A percentile compares a stretch with the other conserved stretches of the same genome.
These are phyloP conservation scores for Heracleum sosnowskyi DNA, from an alignment of 129 eudicot species.

Conservation along the genomic window DNA sequence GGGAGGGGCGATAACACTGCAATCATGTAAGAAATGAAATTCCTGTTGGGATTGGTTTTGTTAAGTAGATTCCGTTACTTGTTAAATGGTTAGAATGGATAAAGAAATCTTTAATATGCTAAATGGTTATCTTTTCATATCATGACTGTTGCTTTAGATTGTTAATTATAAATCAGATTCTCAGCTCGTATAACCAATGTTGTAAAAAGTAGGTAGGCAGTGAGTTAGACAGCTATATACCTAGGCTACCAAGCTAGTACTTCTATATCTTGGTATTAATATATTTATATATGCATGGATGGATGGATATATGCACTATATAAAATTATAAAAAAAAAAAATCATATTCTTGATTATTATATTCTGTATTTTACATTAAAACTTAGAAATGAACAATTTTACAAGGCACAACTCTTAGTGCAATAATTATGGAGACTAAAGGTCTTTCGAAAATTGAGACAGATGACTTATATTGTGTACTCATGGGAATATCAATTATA, in stretches of 20 bases:
- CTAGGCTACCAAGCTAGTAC: neutral
- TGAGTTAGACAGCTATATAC: neutral
- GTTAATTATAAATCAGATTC: neutral
- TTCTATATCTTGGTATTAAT: neutral
- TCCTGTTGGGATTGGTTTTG: neutral
- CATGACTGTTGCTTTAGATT: neutral
- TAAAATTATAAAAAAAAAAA: neutral
- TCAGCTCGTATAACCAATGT: neutral
- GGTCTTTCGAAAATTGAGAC: neutral
- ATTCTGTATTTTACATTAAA: neutral
- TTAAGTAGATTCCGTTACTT: neutral
- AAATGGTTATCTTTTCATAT: neutral
- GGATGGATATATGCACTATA: neutral
- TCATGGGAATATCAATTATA: neutral
- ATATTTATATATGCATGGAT: too few species aligned
- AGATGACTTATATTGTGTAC: neutral
- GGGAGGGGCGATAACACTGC: slow-evolving; percentile 46
- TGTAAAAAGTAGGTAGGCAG: neutral
- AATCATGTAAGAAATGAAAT: slow-evolving; percentile 65
- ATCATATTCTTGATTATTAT: too few species aligned
- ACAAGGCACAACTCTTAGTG: neutral
- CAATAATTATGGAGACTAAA: neutral
- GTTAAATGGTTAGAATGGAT: neutral
- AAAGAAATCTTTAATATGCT: neutral
- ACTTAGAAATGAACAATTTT: neutral